Base-by-base conservation (phyloP, 257 asterid genomes). In the Solanum ossicruentum region DNA sequence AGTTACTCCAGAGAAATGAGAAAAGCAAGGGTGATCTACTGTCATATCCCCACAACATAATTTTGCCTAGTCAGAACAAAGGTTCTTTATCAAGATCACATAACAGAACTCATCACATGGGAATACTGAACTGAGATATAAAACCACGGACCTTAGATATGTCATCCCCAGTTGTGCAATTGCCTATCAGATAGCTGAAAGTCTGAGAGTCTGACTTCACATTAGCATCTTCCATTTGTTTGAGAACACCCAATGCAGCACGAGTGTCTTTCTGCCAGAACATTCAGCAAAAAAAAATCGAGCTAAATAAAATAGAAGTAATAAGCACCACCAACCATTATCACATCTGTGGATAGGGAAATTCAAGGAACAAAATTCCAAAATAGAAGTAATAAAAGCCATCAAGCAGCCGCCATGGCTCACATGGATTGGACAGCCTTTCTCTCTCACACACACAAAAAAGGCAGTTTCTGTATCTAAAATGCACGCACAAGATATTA, bases 191-290 rank as follows among this genome's bases (percentile, higher is more conserved):
- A 87, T 93, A 90, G 90, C 97, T 87, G 91, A 92, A 97, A 85
- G 98, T 97, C 57, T 85, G 58, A 85, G 96, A 87, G 85, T 97
- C 92, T 78, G 98, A 96, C 89, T 94, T 90, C 86, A 97, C 95
- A 83, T 88, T 88, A 65, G 94, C 97, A 66, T 89, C 92, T 90
- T 92, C 93, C 98, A 97, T 95, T 90, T 90, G 93, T 89, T 90
- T 90, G 88, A 95, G 95, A 90, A 93, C 97, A 67, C 49, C 70
- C 75, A 81, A 84, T 72, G 92, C 99, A 85, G 93, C 87, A 12
- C 8, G n/a, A 58, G 86, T 43, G 85, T 94, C 90, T 86, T 95
- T 95, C 98, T 95, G 97, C 91, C 90, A 91, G 81, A 51, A 85
- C 84, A 78, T 73, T 63, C 87, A 88, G 87, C 41, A 83, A 88